These are phyloP conservation scores for Dioszegia crocea DNA, from an alignment of 768 basidiomycete species.

Conservation along the genomic window DNA sequence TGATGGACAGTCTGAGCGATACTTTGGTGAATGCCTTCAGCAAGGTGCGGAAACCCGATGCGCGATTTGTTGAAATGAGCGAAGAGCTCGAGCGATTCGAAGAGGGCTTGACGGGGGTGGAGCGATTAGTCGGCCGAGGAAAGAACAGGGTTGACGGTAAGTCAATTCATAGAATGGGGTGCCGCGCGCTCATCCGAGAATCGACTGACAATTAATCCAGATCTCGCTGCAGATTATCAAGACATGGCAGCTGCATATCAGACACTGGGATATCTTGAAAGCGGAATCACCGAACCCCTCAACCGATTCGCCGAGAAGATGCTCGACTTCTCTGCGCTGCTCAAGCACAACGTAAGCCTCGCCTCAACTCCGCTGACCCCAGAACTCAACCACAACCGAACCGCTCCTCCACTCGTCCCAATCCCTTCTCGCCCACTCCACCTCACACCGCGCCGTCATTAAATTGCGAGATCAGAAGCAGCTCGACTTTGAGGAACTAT, in stretches of 20 bases:
- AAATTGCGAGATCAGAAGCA: constrained; percentile 97
- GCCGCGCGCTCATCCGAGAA: no score
- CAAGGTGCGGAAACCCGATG: constrained; percentile 92
- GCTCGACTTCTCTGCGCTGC: constrained; percentile 84
- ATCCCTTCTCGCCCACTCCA: constrained; percentile 86
- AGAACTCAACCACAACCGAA: constrained; percentile 88
- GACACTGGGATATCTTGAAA: constrained; percentile 94
- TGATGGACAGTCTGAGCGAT: constrained; percentile 94
- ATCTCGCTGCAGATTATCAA: constrained; percentile 94
- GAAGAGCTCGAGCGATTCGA: constrained; percentile 93
- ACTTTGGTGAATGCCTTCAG: constrained; percentile 94
- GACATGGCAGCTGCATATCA: constrained; percentile 94
- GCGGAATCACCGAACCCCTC: constrained; percentile 94
- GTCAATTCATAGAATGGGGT: constrained; percentile 11
- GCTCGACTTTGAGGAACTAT: constrained; percentile 94
- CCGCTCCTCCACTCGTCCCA: constrained; percentile 87
- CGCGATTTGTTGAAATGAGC: constrained; percentile 86
- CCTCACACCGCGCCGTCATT: constrained; percentile 87
- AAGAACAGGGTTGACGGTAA: constrained; percentile 82
- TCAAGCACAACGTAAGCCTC: constrained; percentile 69
- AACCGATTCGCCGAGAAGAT: constrained; percentile 96
- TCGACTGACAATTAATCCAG: constrained; percentile 58
- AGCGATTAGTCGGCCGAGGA: constrained; percentile 72
- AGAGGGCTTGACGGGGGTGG: constrained; percentile 77
- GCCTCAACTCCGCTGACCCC: neutral